phyloP scores from a whole-genome alignment of 2,329 filamentous ascomycete species.

The Cladosporium sp. region DNA sequence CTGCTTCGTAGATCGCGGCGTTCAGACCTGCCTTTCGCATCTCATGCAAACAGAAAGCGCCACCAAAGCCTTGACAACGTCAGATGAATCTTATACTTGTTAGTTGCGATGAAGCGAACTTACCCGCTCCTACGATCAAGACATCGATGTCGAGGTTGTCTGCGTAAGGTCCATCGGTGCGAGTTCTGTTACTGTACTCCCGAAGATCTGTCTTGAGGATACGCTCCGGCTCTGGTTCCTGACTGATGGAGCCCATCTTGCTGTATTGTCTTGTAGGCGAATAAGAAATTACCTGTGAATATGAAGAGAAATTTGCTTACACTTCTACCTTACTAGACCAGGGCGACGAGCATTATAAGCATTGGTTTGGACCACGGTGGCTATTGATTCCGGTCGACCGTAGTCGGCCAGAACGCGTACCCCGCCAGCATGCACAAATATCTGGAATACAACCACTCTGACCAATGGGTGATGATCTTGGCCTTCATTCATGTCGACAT shows the following conservation, averaged over 20 bases:
- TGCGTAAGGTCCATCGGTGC: constrained; percentile 23
- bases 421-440: neutral
- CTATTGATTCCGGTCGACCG: constrained; percentile 8
- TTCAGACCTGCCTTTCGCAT: constrained; percentile 33
- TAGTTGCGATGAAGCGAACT: neutral
- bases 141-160: constrained; percentile 29
- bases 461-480: neutral
- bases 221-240: constrained; percentile 20
- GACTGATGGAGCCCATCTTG: constrained; percentile 6
- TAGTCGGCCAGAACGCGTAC: constrained; percentile 6
- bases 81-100: neutral
- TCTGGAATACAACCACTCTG: neutral
- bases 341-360: neutral
- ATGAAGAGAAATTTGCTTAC: neutral
- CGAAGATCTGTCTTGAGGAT: constrained; percentile 24
- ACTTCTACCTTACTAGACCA: neutral
- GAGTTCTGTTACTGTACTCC: constrained; percentile 21
- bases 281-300: neutral
- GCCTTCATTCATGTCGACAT: neutral
- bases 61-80: neutral
- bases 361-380: neutral
- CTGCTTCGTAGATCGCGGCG: constrained; percentile 30
- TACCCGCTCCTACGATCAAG: constrained; percentile 35
- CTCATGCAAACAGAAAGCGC: constrained; percentile 40
- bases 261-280: neutral